phyloP scores from a whole-genome alignment of 495 filamentous ascomycete genomes.

The Tuber magnatum region DNA sequence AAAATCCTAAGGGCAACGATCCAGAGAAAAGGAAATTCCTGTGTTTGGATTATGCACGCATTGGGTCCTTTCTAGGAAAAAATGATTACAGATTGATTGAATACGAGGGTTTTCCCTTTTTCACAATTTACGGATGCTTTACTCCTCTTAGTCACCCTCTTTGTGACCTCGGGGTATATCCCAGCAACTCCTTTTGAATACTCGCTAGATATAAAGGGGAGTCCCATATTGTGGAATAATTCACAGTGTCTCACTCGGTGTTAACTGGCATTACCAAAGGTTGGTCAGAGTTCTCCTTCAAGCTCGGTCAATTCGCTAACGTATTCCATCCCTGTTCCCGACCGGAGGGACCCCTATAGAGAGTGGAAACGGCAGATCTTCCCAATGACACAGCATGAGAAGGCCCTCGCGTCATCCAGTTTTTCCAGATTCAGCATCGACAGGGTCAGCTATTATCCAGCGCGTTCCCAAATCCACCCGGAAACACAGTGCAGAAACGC shows the following conservation, averaged over 20 bases:
- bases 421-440: background rate
- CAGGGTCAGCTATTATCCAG: background rate
- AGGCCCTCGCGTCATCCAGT: background rate
- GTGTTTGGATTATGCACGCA: background rate
- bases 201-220: background rate
- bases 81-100: background rate
- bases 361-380: background rate
- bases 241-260: slow-evolving; percentile 23
- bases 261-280: background rate
- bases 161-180: background rate
- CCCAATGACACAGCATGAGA: background rate
- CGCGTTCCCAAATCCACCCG: too few relatives aligned
- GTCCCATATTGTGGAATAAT: background rate
- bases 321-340: too few relatives aligned
- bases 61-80: background rate
- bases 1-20: background rate
- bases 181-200: background rate
- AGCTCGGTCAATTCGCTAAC: too few relatives aligned
- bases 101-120: background rate
- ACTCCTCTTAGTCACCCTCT: too few relatives aligned
- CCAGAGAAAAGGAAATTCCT: too few relatives aligned
- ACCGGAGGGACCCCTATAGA: too few relatives aligned
- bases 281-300: too few relatives aligned
- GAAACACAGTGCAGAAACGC: background rate
- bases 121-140: too few relatives aligned